A percentile compares a stretch with the other conserved stretches of the same genome.
Evolutionary conservation across 495 filamentous ascomycete genomes (phyloP).

Genomic region (Polyplosphaeria fusca): DNA sequence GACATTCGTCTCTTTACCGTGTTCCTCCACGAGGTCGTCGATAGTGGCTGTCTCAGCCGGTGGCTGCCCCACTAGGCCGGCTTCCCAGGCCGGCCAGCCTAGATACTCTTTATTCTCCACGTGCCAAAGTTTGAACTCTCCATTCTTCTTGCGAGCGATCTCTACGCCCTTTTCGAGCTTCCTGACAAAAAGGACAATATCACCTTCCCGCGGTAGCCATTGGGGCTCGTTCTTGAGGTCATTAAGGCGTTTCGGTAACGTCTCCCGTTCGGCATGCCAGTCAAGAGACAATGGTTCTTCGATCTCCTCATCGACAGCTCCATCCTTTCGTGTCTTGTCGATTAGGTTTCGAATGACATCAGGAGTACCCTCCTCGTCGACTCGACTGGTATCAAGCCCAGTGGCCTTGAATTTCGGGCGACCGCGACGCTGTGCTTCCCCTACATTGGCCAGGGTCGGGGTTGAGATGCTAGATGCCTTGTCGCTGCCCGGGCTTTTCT

Average conservation of each 20-base stretch:
- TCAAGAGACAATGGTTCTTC: slow-evolving; percentile 52
- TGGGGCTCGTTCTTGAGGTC: slow-evolving; percentile 45
- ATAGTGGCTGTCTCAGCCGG: slow-evolving; percentile 43
- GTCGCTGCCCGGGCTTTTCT: too few species aligned
- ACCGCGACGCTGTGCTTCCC: too few species aligned
- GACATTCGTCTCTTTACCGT: slow-evolving; percentile 43
- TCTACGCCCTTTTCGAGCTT: slow-evolving; percentile 38
- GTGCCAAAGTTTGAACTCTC: slow-evolving; percentile 41
- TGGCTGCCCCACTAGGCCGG: slow-evolving; percentile 53
- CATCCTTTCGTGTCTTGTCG: slow-evolving; percentile 46
- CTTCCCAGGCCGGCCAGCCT: slow-evolving; percentile 53
- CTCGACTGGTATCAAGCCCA: slow-evolving; percentile 23
- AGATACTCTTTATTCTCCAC: slow-evolving; percentile 29
- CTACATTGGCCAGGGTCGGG: too few species aligned
- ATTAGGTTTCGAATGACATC: slow-evolving; percentile 53
- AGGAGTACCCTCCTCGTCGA: slow-evolving; percentile 50
- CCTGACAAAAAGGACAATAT: slow-evolving; percentile 56
- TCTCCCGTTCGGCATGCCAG: slow-evolving; percentile 49
- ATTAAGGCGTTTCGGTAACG: slow-evolving; percentile 35
- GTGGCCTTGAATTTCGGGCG: neutral
- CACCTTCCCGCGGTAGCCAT: slow-evolving; percentile 56
- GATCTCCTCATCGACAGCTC: slow-evolving; percentile 45
- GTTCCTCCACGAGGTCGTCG: slow-evolving; percentile 46
- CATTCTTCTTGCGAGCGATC: slow-evolving; percentile 40
- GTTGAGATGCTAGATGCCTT: too few species aligned